Percentiles rank a stretch among this genome's conserved stretches.
Evolutionary conservation across 1,284 basidiomycete species (phyloP).

Genomic region (Tylopilus sp.): DNA sequence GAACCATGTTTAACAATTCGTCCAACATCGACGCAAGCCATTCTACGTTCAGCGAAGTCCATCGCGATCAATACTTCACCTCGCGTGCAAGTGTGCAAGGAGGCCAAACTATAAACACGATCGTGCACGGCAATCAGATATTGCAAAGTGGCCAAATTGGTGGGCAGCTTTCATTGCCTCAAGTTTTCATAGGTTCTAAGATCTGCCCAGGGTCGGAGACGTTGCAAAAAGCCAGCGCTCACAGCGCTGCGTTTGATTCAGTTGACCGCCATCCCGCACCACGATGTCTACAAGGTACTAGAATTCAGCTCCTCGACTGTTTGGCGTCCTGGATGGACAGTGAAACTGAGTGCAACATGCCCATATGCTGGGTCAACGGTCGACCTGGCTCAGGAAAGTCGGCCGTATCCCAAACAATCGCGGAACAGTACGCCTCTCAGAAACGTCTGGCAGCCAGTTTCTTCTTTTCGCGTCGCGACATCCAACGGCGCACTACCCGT

Average conservation of each 20-base stretch:
- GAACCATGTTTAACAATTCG: conserved; percentile 31
- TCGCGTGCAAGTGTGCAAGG: conserved; percentile 15
- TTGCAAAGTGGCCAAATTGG: conserved; percentile 11
- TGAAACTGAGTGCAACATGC: background rate
- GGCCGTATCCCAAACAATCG: conserved; percentile 25
- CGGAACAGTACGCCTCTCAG: conserved; percentile 16
- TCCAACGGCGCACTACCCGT: conserved; percentile 18
- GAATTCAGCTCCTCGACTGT: conserved; percentile 19
- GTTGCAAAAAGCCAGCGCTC: conserved; percentile 19
- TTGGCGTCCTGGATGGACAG: conserved; percentile 16
- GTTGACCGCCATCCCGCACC: conserved; percentile 18
- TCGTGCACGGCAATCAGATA: conserved; percentile 28
- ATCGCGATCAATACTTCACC: too few relatives aligned
- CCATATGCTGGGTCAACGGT: conserved; percentile 27
- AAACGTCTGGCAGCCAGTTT: conserved; percentile 27
- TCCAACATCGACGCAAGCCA: conserved; percentile 25
- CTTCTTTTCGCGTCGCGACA: conserved; percentile 30
- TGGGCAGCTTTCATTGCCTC: background rate
- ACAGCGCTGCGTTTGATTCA: conserved; percentile 21
- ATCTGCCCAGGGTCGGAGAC: conserved; percentile 10
- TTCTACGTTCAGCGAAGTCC: conserved; percentile 26
- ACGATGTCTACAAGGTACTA: conserved; percentile 23
- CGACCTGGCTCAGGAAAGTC: conserved; percentile 27
- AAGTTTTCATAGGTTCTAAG: background rate
- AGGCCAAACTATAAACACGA: conserved; percentile 20